These are phyloP conservation scores for Uronychia setigera DNA, from an alignment of 73 alveolate species.

Conservation along the genomic window DNA sequence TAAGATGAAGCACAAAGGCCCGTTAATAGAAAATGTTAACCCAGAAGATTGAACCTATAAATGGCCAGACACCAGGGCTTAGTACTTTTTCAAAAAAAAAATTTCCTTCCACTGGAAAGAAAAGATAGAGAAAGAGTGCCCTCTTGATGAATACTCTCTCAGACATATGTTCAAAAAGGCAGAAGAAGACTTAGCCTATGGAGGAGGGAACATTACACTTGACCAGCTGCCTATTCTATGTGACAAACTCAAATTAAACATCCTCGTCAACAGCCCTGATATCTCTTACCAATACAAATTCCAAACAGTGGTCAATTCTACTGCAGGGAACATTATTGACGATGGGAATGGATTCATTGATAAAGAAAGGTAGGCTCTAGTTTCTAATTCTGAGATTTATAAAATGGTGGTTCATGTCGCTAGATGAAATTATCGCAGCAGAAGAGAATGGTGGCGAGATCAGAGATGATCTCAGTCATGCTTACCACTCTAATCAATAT, in stretches of 20 bases:
- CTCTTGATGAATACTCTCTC: constrained; percentile 65
- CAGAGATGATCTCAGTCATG: too few species aligned
- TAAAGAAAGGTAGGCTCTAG: constrained; percentile 19
- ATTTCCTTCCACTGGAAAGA: constrained; percentile 84
- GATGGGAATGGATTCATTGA: constrained; percentile 78
- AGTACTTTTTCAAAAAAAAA: constrained; percentile 79
- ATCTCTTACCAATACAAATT: constrained; percentile 89
- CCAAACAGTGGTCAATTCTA: constrained; percentile 84
- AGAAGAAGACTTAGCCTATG: constrained; percentile 41
- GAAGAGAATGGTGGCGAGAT: too few species aligned
- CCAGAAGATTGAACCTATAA: constrained; percentile 69
- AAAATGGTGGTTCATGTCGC: constrained; percentile 79
- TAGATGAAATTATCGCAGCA: too few species aligned
- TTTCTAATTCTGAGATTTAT: constrained; percentile 26
- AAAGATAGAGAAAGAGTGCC: constrained; percentile 64
- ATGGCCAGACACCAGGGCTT: constrained; percentile 95
- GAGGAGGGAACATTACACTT: constrained; percentile 35
- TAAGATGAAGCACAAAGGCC: constrained; percentile 91
- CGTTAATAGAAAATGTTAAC: constrained; percentile 69
- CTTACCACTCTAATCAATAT: too few species aligned
- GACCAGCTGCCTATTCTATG: constrained; percentile 80
- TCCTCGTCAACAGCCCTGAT: constrained; percentile 88
- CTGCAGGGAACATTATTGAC: constrained; percentile 73
- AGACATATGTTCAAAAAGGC: constrained; percentile 53
- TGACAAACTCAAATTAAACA: constrained; percentile 82